Conservation (phyloP, 2,329 filamentous ascomycete species). For the Fusarium lyarnte region DNA sequence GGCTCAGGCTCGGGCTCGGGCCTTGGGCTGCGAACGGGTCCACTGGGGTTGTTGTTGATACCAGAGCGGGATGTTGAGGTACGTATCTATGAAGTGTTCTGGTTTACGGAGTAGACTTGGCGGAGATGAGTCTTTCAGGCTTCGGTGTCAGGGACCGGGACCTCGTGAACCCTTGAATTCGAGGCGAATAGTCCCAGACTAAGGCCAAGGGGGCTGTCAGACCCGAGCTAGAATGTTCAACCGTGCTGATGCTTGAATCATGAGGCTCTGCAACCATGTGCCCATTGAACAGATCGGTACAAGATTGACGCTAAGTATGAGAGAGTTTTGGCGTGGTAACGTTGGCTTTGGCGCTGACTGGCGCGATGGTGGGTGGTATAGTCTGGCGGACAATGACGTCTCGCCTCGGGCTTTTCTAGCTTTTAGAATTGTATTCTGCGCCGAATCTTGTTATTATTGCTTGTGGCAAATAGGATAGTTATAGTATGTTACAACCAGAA, state of each 20-base stretch:
- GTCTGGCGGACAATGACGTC: slow-evolving; percentile 38
- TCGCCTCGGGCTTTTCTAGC: neutral
- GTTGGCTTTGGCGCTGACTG: slow-evolving; percentile 14
- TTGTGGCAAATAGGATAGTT: slow-evolving; percentile 29
- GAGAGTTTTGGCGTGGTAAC: slow-evolving; percentile 18
- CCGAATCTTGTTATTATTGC: slow-evolving; percentile 28
- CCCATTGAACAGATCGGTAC: neutral
- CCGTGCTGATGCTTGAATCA: slow-evolving; percentile 27
- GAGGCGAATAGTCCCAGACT: slow-evolving; percentile 13
- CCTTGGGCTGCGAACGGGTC: slow-evolving; percentile 29
- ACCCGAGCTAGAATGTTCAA: slow-evolving; percentile 24
- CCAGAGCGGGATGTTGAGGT: neutral
- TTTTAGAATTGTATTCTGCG: slow-evolving; percentile 8
- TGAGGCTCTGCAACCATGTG: slow-evolving; percentile 40
- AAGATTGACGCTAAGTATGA: slow-evolving; percentile 3
- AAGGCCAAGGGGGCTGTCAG: slow-evolving; percentile 17
- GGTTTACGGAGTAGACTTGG: neutral
- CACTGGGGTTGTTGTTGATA: slow-evolving; percentile 7
- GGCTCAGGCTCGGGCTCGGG: neutral
- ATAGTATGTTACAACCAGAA: neutral
- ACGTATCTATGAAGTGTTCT: neutral
- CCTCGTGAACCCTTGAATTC: slow-evolving; percentile 26
- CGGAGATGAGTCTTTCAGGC: slow-evolving; percentile 24
- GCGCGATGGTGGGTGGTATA: slow-evolving; percentile 7
- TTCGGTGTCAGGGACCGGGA: slow-evolving; percentile 28